A percentile compares a stretch with the other conserved stretches of the same genome.
Evolutionary conservation across 2,329 filamentous ascomycete species (phyloP).

Genomic region (Gliomastix tumulicola): DNA sequence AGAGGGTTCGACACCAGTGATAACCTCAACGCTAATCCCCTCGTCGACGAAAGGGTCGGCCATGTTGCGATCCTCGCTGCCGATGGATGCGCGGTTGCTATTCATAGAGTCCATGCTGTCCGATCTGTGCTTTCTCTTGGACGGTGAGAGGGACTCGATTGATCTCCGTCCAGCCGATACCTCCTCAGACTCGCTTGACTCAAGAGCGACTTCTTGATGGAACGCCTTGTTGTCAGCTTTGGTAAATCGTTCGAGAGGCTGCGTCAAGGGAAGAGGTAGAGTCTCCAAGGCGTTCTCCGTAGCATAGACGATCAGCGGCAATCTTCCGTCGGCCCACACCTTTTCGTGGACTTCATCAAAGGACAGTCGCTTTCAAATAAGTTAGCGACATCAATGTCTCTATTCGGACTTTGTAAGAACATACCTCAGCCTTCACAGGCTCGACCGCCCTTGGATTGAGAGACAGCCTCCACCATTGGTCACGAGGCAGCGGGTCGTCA

Average conservation of each 20-base stretch:
- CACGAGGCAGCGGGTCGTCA: constrained; percentile 19
- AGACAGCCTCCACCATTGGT: constrained; percentile 52
- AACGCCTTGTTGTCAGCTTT: constrained; percentile 45
- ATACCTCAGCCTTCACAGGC: constrained; percentile 43
- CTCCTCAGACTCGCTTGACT: constrained; percentile 15
- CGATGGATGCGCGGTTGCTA: constrained; percentile 35
- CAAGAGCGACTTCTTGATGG: constrained; percentile 37
- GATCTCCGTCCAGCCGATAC: constrained; percentile 8
- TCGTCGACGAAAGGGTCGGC: constrained; percentile 16
- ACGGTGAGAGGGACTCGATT: constrained; percentile 35
- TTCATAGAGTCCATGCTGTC: constrained; percentile 39
- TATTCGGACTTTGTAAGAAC: too few relatives aligned
- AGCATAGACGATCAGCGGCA: constrained; percentile 45
- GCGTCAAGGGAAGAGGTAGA: constrained; percentile 26
- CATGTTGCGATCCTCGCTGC: constrained; percentile 6
- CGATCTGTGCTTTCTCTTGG: constrained; percentile 37
- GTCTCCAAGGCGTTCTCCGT: constrained; percentile 37
- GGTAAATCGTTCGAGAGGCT: constrained; percentile 35
- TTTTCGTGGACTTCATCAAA: constrained; percentile 35
- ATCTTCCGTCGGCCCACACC: constrained; percentile 39
- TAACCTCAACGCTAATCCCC: too few relatives aligned
- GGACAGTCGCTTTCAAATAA: constrained; percentile 35
- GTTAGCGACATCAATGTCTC: too few relatives aligned
- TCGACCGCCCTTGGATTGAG: constrained; percentile 24
- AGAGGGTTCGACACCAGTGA: too few relatives aligned